Conservation (phyloP, 2,329 filamentous ascomycete genomes). For the Fusarium proliferatum region DNA sequence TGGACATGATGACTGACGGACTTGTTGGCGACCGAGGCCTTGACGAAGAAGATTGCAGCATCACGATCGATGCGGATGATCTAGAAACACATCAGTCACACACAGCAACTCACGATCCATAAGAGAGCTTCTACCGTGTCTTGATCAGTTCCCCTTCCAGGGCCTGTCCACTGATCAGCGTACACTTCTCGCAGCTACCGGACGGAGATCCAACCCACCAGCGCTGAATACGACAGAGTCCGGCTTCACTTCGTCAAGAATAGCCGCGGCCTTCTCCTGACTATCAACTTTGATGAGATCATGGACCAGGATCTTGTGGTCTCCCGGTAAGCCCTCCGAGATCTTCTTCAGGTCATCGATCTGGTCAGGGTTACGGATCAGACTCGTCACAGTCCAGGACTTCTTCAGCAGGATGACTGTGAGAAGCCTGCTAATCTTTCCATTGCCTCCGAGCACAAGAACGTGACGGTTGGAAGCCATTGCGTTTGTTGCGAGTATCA, state of each 20-base stretch:
- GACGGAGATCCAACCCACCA: slow-evolving; percentile 42
- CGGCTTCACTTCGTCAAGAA: slow-evolving; percentile 67
- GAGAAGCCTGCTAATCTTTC: slow-evolving; percentile 76
- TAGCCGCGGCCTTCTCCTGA: slow-evolving; percentile 63
- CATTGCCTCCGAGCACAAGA: slow-evolving; percentile 79
- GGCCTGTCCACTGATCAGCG: slow-evolving; percentile 33
- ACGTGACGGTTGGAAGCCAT: slow-evolving; percentile 55
- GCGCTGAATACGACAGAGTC: slow-evolving; percentile 75
- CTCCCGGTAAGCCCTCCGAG: slow-evolving; percentile 64
- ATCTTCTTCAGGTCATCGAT: slow-evolving; percentile 69
- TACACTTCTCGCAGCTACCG: not conserved
- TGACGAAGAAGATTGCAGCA: slow-evolving; percentile 39
- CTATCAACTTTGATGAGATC: slow-evolving; percentile 73
- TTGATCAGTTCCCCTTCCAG: slow-evolving; percentile 55
- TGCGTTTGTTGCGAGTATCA: not conserved
- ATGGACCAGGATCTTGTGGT: slow-evolving; percentile 71
- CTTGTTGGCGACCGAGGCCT: slow-evolving; percentile 38
- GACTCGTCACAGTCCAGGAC: slow-evolving; percentile 77
- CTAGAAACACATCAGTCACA: slow-evolving; percentile 24
- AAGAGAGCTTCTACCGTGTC: slow-evolving; percentile 33
- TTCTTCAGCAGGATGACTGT: slow-evolving; percentile 77
- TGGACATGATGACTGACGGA: slow-evolving; percentile 67
- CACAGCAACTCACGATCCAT: not conserved
- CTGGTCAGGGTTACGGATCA: slow-evolving; percentile 76
- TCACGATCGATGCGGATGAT: slow-evolving; percentile 44